Base-by-base conservation (phyloP, 2,329 filamentous ascomycete species). In the Moelleriella libera region DNA sequence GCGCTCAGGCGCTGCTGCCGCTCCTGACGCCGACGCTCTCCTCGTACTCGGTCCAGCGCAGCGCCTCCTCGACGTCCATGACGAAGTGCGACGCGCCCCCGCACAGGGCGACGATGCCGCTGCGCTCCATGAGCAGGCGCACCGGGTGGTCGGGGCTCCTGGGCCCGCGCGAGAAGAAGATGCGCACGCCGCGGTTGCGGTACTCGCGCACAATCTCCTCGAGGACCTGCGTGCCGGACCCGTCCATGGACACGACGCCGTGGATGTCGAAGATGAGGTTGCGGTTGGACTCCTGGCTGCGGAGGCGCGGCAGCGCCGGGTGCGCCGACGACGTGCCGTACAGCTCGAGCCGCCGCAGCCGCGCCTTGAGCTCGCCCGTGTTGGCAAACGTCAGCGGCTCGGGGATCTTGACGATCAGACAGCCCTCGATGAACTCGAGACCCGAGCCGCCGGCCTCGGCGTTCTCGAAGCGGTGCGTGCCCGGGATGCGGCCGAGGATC, bases 181-280 rank as follows among this genome's bases (percentile, higher is more conserved):
- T 83, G 2, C 78, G 69, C 1, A 90, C 88, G 1, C 83, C 85
- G 5, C 83, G 72, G 34, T 84, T 75, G n/a, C 82, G 71, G 61
- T 97, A 97, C 31, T 71, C 75, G 44, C 80, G 71, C 12, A 98
- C 87, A 54, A 97, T 97, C 65, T 97, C 92, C 44, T 79, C 76
- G 3, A 98, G 71, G 0, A 97, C 90, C 65, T 97, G 92, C 0
- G 87, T 85, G 1, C 90, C 92, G 0, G 88, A 94, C 5, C 88
- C 92, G 60, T 98, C 92, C 57, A 98, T 81, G 30, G 84, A 85
- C 0, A 89, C 95, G 3, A 98, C 92, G n/a, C 92, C 92, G 56
- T 97, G 90, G 6, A 97, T 88, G 61, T 98, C 92, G 58, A 98
- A 97, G 52, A 98, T 88, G 63, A 98, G 74, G 59, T 95, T 96